Percentiles rank a stretch among this genome's conserved stretches.
Evolutionary conservation across 2,329 filamentous ascomycete species (phyloP).

Genomic region (Colletotrichum sp.): DNA sequence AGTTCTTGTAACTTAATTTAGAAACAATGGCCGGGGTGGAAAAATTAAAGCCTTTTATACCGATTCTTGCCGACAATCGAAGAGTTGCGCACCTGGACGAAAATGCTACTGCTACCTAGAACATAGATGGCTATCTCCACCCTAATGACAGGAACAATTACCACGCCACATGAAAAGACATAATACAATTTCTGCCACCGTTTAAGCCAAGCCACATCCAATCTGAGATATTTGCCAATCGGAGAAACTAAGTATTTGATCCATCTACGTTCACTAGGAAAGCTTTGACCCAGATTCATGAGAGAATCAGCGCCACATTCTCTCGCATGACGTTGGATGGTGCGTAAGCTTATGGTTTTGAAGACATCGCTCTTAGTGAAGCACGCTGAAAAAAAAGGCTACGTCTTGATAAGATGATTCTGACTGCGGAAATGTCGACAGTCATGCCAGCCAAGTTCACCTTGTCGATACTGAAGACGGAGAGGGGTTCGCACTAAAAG

Average conservation of each 20-base stretch:
- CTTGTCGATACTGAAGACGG: not conserved
- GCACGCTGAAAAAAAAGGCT: too few relatives aligned
- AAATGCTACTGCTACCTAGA: too few relatives aligned
- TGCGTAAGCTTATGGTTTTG: too few relatives aligned
- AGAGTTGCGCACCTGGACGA: too few relatives aligned
- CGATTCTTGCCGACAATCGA: too few relatives aligned
- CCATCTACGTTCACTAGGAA: not conserved
- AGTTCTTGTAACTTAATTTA: too few relatives aligned
- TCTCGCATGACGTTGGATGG: too few relatives aligned
- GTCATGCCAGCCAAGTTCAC: not conserved
- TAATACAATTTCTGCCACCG: not conserved
- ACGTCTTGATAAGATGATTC: too few relatives aligned
- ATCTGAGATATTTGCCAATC: not conserved
- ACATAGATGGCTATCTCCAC: not conserved
- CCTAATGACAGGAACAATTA: not conserved
- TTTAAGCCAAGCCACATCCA: not conserved
- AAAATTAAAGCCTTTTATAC: too few relatives aligned
- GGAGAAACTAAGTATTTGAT: not conserved
- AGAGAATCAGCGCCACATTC: not conserved
- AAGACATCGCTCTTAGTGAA: too few relatives aligned
- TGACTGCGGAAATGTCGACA: not conserved
- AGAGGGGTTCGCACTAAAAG: not conserved
- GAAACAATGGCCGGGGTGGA: too few relatives aligned
- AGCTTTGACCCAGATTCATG: not conserved
- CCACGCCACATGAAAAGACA: not conserved